These are phyloP conservation scores for Alternaria sp. DNA, from an alignment of 2,329 filamentous ascomycete genomes.

Conservation along the genomic window DNA sequence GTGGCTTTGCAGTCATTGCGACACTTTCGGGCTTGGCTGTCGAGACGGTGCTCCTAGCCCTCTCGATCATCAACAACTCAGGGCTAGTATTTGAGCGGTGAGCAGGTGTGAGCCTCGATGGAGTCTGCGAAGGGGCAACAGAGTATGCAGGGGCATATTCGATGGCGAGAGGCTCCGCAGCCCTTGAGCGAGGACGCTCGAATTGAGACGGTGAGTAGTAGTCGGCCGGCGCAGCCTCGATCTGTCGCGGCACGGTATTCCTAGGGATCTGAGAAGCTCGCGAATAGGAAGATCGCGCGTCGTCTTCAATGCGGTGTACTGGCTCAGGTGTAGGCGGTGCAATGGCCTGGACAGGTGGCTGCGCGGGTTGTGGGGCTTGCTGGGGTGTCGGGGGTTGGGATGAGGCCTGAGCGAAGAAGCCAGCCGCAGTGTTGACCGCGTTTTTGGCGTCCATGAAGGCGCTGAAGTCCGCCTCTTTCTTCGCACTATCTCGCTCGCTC, in stretches of 20 bases:
- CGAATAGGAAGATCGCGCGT: conserved; percentile 46
- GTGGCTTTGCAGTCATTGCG: conserved; percentile 11
- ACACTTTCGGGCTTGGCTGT: conserved; percentile 23
- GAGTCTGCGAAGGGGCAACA: conserved; percentile 33
- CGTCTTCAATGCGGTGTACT: conserved; percentile 48
- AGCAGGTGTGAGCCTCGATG: conserved; percentile 29
- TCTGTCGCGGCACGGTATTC: conserved; percentile 36
- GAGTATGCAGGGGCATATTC: conserved; percentile 47
- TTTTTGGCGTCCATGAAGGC: conserved; percentile 44
- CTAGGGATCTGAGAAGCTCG: conserved; percentile 25
- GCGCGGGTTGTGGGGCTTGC: conserved; percentile 42
- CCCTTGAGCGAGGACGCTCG: conserved; percentile 34
- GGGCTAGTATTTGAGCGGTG: conserved; percentile 42
- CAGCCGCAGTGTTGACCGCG: conserved; percentile 36
- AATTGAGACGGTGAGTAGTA: conserved; percentile 45
- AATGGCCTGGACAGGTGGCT: conserved; percentile 21
- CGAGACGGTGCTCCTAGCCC: conserved; percentile 27
- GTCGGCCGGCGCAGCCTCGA: conserved; percentile 49
- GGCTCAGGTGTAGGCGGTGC: conserved; percentile 27
- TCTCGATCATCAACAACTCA: conserved; percentile 34
- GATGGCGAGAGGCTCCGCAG: conserved; percentile 30
- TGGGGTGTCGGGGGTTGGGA: conserved; percentile 35
- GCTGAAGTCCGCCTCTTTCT: conserved; percentile 52
- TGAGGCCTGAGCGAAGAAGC: conserved; percentile 37
- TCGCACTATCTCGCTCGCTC: conserved; percentile 59